Evolutionary conservation across 2,329 filamentous ascomycete genomes (phyloP).

Genomic region (Exophiala xenobiotica): DNA sequence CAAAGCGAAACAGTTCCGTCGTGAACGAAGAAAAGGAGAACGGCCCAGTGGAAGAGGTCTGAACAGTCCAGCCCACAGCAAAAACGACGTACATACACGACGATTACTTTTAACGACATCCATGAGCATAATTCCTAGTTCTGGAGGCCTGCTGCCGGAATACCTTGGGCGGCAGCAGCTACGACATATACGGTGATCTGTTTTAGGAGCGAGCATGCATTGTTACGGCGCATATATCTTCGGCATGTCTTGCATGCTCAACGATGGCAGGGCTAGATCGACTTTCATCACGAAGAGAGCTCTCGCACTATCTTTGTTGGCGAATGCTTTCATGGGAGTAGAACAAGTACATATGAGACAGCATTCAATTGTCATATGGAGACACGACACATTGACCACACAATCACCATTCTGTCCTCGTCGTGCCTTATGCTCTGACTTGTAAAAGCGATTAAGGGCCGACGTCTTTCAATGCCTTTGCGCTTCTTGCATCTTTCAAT

Average conservation of each 20-base stretch:
- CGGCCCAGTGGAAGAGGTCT: slow-evolving; percentile 4
- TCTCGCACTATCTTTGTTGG: too few species aligned
- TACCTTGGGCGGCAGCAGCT: background rate
- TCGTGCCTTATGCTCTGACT: too few species aligned
- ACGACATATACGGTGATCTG: background rate
- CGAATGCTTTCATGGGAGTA: too few species aligned
- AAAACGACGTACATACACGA: background rate
- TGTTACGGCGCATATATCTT: background rate
- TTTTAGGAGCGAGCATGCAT: slow-evolving; percentile 1
- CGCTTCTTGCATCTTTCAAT: background rate
- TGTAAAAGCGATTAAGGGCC: too few species aligned
- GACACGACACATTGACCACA: too few species aligned
- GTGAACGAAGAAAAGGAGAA: slow-evolving; percentile 24
- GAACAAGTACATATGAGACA: too few species aligned
- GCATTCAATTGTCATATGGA: too few species aligned
- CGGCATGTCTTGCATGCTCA: too few species aligned
- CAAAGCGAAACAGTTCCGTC: slow-evolving; percentile 18
- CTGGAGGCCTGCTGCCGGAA: background rate
- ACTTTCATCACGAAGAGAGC: too few species aligned
- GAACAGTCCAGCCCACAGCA: background rate
- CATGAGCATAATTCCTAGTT: background rate
- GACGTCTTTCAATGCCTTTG: too few species aligned
- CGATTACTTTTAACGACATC: background rate
- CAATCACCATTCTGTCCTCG: too few species aligned
- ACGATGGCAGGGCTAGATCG: too few species aligned